Base-by-base conservation (phyloP, 805 yeast genomes). In the Wilhelminamyces savonicus region DNA sequence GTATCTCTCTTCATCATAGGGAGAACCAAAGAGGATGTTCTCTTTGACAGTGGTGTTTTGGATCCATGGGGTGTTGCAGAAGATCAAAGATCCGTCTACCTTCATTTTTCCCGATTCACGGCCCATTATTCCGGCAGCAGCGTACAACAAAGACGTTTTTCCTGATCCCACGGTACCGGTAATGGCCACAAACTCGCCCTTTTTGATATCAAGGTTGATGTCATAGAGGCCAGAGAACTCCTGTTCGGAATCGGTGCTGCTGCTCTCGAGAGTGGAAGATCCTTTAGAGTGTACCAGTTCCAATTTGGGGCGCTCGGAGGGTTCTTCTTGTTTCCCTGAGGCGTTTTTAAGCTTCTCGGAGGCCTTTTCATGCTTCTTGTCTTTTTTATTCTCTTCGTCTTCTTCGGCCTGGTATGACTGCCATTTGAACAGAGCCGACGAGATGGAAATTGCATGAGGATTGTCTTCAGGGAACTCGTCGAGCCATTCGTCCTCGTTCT, bases 111-210 rank as follows among this genome's bases (percentile, higher is more conserved):
- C 40, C 6, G 24, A 7, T 10, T 13, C 16, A 2, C 27, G 14
- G 15, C 19, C 27, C 40, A 36, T 36, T 3, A 13, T 13, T 2
- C 36, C 32, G 11, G 21, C 24, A 6, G 32, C 13, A 10, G 36
- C 40, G n/a, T 16, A 22, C 10, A 36, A 16, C 7, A 36, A 16
- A 4, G 36, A 32, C 14, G 34, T 19, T 13, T 36, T 36, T 18
- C 66, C 66, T 9, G 60, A 50, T 9, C 64, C 65, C 34, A 59
- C 54, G 19, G 51, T 35, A 12, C 66, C 66, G 15, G 63, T 59
- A 16, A 59, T 47, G 8, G 56, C 62, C 20, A 59, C 37, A 28
- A 59, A 58, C 31, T 59, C 62, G 7, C 62, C 62, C 29, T 50
- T 48, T 31, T 43, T 41, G 24, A 59, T 37, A 3, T 29, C 24